Base-by-base conservation (phyloP, 2,329 filamentous ascomycete species). In the Fusarium sarcochroum region DNA sequence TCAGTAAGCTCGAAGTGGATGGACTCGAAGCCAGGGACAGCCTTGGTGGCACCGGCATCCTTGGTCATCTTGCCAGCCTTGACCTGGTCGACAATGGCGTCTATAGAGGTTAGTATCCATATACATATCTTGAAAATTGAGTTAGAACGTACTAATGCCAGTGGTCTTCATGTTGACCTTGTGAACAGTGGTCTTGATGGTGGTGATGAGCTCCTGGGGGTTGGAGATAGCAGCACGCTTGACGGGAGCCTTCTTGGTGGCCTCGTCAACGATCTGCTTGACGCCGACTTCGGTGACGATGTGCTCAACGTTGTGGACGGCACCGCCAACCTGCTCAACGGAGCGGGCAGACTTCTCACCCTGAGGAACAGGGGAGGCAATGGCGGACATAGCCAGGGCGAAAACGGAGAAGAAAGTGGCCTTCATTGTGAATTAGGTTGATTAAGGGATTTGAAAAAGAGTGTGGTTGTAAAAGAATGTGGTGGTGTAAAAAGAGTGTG, bases 391-490 rank as follows among this genome's bases (percentile, higher is more conserved):
- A 44, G 70, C 70, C 50, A 74, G 58, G 18, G 72, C 47, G 52
- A 74, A 66, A 47, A 74, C 20, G 21, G 72, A 66, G 60, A 74
- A 65, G 64, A 74, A 63, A 59, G 70, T 37, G 34, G 62, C 54
- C 72, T 74, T 74, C 72, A 74, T 74, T 61, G 56, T 73, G 68
- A 61, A 60, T 32, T 11, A 40, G 17, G 17, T 48, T 35, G 10
- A 30, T 30, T 4, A 34, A 50, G 18, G 40, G 17, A 15, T 17
- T 27, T 45, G 27, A 15, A 45, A 40, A 53, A 20, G 42, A 44
- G 47, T 51, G 32, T 54, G 35, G 15, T 23, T 15, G 9, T 30
- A 40, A 55, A 35, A 21, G 35, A 34, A 3, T 37, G 38, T 37
- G 23, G 23, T 37, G 23, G 23, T 51, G 48, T 23, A 49, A 42